Evolutionary conservation across 2,329 filamentous ascomycete species (phyloP), one percentile per base, ranked within the genome.

Genomic region (Ophidiomyces ophidiicola): DNA sequence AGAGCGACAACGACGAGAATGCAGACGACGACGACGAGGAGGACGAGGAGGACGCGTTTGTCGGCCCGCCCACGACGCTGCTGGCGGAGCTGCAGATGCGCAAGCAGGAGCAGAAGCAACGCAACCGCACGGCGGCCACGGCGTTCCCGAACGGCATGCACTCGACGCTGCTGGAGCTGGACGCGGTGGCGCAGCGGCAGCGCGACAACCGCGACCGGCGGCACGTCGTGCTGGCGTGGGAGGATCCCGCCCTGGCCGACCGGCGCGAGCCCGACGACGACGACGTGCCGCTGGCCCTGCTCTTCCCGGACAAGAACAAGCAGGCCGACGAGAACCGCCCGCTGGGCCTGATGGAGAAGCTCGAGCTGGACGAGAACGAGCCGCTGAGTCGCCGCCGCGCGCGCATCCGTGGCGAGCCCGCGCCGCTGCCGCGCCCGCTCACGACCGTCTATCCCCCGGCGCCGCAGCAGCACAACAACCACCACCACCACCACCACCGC

Each of bases 301-400:
- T 98, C 11, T 83, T 74, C 50, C 77, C 80, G 1, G 59, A 61
- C 8, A 61, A 63, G 39, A 52, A 54, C 11, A 31, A 26, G n/a
- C 28, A 35, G 14, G 37, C 42, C 6, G 54, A 57, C n/a, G 56
- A 61, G 3, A 50, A 54, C 31, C 54, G 61, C 20, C 64, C 66
- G 1, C 39, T 67, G 19, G 66, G 66, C n/a, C 53, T 69, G 6
- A 60, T 69, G 52, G 64, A 92, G 54, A 77, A 76, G 50, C 77
- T 84, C 32, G 80, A 92, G 43, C 64, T 90, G 48, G 90, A 98
- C 56, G 90, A 98, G 52, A 90, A 86, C 40, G 90, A 96, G 56
- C 87, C 90, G 0, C 67, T 94, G 14, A 86, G 81, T 51, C 71
- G 71, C 26, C 78, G 87, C 2, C 76, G 83, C 33, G 81, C 80